phyloP scores from a whole-genome alignment of 2,329 filamentous ascomycete genomes.

The Falciphora oryzae region DNA sequence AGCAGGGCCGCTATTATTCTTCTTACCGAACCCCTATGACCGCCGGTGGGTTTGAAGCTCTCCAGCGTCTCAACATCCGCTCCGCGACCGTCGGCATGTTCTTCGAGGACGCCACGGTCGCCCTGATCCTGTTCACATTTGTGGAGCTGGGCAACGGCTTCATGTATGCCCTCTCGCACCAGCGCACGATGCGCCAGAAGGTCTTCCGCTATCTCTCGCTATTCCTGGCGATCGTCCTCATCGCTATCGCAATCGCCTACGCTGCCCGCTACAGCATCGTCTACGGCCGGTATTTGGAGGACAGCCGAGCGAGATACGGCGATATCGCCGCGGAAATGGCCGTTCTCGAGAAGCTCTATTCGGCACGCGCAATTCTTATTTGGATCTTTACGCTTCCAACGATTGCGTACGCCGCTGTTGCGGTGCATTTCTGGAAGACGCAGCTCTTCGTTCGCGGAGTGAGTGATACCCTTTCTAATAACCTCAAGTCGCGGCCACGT shows the following conservation, averaged over 20 bases:
- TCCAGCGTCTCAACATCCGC: conserved; percentile 7
- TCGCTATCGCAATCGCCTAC: conserved; percentile 14
- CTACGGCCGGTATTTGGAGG: not conserved
- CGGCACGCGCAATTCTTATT: conserved; percentile 1
- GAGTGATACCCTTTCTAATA: conserved; percentile 1
- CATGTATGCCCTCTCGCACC: conserved; percentile 14
- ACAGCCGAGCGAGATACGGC: too few species aligned
- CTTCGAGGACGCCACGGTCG: conserved; percentile 14
- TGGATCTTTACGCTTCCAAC: conserved; percentile 5
- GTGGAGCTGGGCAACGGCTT: conserved; percentile 21
- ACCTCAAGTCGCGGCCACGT: not conserved
- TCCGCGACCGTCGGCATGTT: conserved; percentile 3
- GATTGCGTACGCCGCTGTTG: not conserved
- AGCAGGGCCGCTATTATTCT: not conserved
- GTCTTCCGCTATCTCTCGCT: conserved; percentile 13
- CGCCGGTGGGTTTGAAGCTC: not conserved
- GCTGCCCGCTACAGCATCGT: conserved; percentile 9
- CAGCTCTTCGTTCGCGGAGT: not conserved
- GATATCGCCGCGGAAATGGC: not conserved
- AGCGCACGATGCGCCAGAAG: conserved; percentile 10
- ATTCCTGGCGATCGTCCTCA: conserved; percentile 9
- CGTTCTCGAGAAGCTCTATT: not conserved
- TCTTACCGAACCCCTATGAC: too few species aligned
- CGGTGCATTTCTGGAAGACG: conserved; percentile 4
- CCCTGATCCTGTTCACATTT: conserved; percentile 18